These are phyloP conservation scores for Phytophthora gonapodyides DNA, from an alignment of 352 stramenopile species.

Conservation along the genomic window DNA sequence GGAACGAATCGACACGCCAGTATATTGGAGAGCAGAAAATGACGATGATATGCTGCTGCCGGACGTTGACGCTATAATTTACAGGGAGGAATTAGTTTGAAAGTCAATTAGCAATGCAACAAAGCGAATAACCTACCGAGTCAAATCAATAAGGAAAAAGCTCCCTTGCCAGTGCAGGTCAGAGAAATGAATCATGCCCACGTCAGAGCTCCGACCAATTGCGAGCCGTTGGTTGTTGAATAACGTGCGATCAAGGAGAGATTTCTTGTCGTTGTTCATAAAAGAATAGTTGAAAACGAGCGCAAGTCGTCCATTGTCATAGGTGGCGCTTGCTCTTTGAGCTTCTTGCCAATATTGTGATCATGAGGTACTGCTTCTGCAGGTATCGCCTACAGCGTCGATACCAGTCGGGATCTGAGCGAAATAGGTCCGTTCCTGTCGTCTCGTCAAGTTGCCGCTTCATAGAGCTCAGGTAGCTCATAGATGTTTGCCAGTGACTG, in stretches of 20 bases:
- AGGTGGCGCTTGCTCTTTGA: conserved; percentile 6
- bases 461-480: conserved; percentile 17
- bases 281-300: conserved; percentile 13
- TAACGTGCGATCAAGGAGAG: conserved; percentile 9
- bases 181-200: conserved; percentile 10
- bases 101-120: too few species aligned
- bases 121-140: neutral
- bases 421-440: conserved; percentile 2
- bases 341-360: conserved; percentile 1
- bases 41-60: conserved; percentile 6
- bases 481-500: conserved; percentile 2
- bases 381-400: conserved; percentile 12
- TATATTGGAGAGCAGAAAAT: conserved; percentile 8
- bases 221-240: conserved; percentile 11
- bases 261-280: conserved; percentile 14
- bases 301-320: conserved; percentile 10
- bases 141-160: conserved; percentile 8
- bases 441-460: conserved; percentile 9
- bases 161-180: conserved; percentile 12
- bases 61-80: conserved; percentile 5
- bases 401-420: conserved; percentile 6
- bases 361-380: conserved; percentile 13
- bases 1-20: neutral
- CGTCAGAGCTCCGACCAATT: conserved; percentile 12
- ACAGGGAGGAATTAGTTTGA: too few species aligned